Evolutionary conservation across 805 yeast genomes (phyloP).

Genomic region (Kurtzmaniella cleridarum): DNA sequence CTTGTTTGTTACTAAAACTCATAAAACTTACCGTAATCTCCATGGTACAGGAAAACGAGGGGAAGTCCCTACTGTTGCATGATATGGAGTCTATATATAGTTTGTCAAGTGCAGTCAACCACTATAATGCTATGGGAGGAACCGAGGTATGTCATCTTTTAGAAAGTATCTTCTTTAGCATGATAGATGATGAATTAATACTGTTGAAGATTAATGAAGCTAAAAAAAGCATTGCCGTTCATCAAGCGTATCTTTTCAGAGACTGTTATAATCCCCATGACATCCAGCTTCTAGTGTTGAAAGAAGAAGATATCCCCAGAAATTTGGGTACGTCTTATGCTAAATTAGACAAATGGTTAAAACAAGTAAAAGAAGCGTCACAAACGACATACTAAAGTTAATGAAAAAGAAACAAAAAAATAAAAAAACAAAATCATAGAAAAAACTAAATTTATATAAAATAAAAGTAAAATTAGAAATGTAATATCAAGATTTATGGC

Average conservation of each 20-base stretch:
- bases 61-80: slow-evolving; percentile 11
- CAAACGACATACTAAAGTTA: slow-evolving; percentile 4
- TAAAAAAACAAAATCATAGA: slow-evolving; percentile 7
- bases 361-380: slow-evolving; percentile 10
- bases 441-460: slow-evolving; percentile 2
- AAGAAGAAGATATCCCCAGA: slow-evolving; percentile 17
- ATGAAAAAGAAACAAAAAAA: slow-evolving; percentile 1
- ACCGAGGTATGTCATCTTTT: slow-evolving; percentile 7
- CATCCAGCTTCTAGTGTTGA: slow-evolving; percentile 18
- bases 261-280: slow-evolving; percentile 26
- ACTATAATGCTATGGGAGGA: background rate
- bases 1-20: slow-evolving; percentile 16
- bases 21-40: slow-evolving; percentile 23
- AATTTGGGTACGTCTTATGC: slow-evolving; percentile 12
- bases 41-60: slow-evolving; percentile 18
- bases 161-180: slow-evolving; percentile 17
- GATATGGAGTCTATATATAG: slow-evolving; percentile 14
- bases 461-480: background rate
- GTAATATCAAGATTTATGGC: background rate
- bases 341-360: slow-evolving; percentile 20
- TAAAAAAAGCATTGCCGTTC: slow-evolving; percentile 11
- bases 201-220: slow-evolving; percentile 25
- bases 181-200: slow-evolving; percentile 20
- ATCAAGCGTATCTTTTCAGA: slow-evolving; percentile 15
- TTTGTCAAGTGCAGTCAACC: slow-evolving; percentile 10